Conservation (phyloP, 2,329 filamentous ascomycete genomes). For the Xylaria arbuscula region DNA sequence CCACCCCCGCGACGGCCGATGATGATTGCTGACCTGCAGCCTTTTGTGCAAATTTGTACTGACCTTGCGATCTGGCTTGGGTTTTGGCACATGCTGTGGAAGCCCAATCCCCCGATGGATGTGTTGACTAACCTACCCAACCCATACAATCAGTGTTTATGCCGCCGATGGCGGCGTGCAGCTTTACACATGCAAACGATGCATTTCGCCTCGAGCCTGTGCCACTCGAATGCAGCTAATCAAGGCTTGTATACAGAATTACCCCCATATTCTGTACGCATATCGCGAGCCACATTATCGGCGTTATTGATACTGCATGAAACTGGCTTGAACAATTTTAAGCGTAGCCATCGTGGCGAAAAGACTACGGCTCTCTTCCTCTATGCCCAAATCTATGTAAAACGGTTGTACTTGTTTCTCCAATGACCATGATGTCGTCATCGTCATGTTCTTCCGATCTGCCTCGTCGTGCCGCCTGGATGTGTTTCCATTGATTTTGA, state of each 20-base stretch:
- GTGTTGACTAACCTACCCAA: slow-evolving; percentile 14
- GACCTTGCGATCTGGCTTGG: slow-evolving; percentile 27
- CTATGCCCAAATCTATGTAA: slow-evolving; percentile 8
- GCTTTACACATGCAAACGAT: slow-evolving; percentile 5
- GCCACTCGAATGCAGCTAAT: neutral
- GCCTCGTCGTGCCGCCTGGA: slow-evolving; percentile 14
- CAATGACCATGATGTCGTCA: neutral
- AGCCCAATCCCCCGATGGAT: slow-evolving; percentile 24
- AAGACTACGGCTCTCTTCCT: slow-evolving; percentile 7
- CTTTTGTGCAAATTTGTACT: slow-evolving; percentile 14
- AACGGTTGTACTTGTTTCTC: slow-evolving; percentile 11
- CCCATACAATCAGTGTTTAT: slow-evolving; percentile 4
- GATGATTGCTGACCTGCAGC: slow-evolving; percentile 35
- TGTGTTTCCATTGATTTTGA: slow-evolving; percentile 5
- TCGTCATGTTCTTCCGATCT: neutral
- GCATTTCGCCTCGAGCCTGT: neutral
- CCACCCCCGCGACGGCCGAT: slow-evolving; percentile 17
- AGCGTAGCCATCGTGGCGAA: neutral
- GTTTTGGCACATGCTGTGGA: slow-evolving; percentile 24
- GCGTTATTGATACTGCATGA: slow-evolving; percentile 4
- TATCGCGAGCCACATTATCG: neutral
- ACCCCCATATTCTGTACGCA: neutral
- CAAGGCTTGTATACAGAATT: slow-evolving; percentile 9
- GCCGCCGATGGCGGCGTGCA: slow-evolving; percentile 30
- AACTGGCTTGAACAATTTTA: neutral